Percentiles rank a stretch among this genome's conserved stretches.
Evolutionary conservation across 2,329 filamentous ascomycete species (phyloP).

Genomic region (Fusarium drepaniforme): DNA sequence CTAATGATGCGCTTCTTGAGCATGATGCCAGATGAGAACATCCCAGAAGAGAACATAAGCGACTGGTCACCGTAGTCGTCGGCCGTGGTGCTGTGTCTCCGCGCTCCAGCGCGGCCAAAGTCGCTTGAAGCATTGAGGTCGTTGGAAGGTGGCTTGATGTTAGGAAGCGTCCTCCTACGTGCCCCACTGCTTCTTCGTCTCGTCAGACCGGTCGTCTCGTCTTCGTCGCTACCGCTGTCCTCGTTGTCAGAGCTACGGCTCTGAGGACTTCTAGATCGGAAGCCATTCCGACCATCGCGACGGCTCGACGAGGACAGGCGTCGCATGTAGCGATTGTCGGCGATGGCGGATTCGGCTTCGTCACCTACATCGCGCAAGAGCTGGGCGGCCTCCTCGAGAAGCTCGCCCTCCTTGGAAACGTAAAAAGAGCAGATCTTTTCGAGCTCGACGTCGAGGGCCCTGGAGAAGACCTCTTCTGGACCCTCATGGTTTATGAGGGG

Average conservation of each 20-base stretch:
- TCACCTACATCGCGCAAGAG: slow-evolving; percentile 82
- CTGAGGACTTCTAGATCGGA: slow-evolving; percentile 50
- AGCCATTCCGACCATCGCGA: slow-evolving; percentile 22
- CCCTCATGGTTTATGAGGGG: slow-evolving; percentile 82
- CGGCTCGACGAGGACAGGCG: slow-evolving; percentile 46
- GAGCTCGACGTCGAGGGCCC: slow-evolving; percentile 86
- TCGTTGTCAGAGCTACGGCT: slow-evolving; percentile 66
- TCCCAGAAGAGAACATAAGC: slow-evolving; percentile 71
- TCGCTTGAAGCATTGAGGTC: slow-evolving; percentile 75
- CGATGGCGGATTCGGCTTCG: slow-evolving; percentile 68
- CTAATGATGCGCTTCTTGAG: slow-evolving; percentile 92
- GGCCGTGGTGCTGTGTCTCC: slow-evolving; percentile 75
- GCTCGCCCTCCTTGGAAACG: slow-evolving; percentile 87
- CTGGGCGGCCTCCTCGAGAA: slow-evolving; percentile 83
- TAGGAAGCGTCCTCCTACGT: slow-evolving; percentile 54
- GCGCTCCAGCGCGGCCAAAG: slow-evolving; percentile 60
- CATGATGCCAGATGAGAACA: slow-evolving; percentile 79
- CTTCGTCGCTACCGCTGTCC: slow-evolving; percentile 75
- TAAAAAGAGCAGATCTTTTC: slow-evolving; percentile 97
- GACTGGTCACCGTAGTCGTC: slow-evolving; percentile 85
- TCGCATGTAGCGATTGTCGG: slow-evolving; percentile 53
- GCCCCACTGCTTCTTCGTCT: slow-evolving; percentile 56
- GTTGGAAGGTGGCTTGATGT: slow-evolving; percentile 53
- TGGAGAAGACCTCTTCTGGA: slow-evolving; percentile 84
- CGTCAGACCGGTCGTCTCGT: slow-evolving; percentile 68